These are phyloP conservation scores for Citrullus colocynthis DNA, from an alignment of 306 rosid genomes.

Conservation along the genomic window DNA sequence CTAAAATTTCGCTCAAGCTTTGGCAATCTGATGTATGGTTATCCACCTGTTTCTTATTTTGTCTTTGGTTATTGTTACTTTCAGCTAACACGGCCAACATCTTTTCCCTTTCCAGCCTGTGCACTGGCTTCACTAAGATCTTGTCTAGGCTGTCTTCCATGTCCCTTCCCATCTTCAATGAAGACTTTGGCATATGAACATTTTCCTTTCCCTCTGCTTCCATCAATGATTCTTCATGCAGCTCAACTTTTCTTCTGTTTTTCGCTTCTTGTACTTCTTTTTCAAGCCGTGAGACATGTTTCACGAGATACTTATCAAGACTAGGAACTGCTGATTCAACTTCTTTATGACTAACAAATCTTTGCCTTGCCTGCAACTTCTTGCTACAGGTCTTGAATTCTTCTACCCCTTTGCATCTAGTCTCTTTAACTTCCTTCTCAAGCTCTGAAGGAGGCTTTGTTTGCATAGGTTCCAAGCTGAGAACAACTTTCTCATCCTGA, in stretches of 20 bases:
- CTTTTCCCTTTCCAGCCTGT: slow-evolving; percentile 60
- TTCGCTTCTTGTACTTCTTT: slow-evolving; percentile 78
- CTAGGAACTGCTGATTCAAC: slow-evolving; percentile 43
- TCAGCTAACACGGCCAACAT: slow-evolving; percentile 30
- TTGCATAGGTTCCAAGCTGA: slow-evolving; percentile 17
- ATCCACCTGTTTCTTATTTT: slow-evolving; percentile 23
- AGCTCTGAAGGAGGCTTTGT: slow-evolving; percentile 22
- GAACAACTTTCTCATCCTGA: neutral
- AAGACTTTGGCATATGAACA: slow-evolving; percentile 1
- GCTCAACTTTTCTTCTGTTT: slow-evolving; percentile 28
- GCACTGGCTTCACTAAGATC: slow-evolving; percentile 48
- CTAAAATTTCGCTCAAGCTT: slow-evolving; percentile 61
- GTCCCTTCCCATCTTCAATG: slow-evolving; percentile 13
- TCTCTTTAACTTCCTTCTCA: slow-evolving; percentile 28
- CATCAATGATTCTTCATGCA: slow-evolving; percentile 10
- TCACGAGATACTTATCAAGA: slow-evolving; percentile 70
- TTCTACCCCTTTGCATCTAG: slow-evolving; percentile 8
- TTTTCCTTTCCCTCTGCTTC: slow-evolving; percentile 54
- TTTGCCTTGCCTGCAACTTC: slow-evolving; percentile 4
- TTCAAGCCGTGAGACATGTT: slow-evolving; percentile 70
- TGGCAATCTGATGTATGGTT: slow-evolving; percentile 32
- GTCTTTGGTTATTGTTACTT: slow-evolving; percentile 19
- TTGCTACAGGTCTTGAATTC: neutral
- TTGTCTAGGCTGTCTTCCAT: slow-evolving; percentile 42
- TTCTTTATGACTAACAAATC: slow-evolving; percentile 15